These are phyloP conservation scores for Penicillium steckii DNA, from an alignment of 495 filamentous ascomycete species.

Conservation along the genomic window DNA sequence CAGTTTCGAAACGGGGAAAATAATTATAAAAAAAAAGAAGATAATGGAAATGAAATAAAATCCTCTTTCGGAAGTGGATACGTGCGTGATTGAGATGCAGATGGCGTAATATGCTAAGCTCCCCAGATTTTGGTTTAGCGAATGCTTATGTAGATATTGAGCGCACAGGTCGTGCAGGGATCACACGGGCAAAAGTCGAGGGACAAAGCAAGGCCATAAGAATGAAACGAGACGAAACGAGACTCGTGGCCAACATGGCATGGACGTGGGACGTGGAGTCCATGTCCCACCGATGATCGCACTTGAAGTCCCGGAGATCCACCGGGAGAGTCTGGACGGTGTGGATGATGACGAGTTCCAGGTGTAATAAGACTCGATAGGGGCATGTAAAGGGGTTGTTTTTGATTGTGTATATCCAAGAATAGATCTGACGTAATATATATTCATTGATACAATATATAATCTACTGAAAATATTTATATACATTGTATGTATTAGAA, in stretches of 20 bases:
- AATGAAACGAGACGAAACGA: background rate
- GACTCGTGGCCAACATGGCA: background rate
- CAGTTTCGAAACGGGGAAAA: background rate
- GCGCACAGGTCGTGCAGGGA: constrained; percentile 1
- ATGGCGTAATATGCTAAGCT: constrained; percentile 33
- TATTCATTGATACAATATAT: no score
- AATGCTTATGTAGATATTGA: background rate
- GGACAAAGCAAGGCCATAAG: background rate
- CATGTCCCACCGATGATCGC: constrained; percentile 5
- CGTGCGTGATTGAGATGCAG: constrained; percentile 21
- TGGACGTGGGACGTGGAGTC: background rate
- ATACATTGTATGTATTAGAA: no score
- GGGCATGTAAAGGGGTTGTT: background rate
- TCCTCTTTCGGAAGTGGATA: constrained; percentile 5
- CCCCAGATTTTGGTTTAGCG: constrained; percentile 16
- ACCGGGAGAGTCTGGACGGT: background rate
- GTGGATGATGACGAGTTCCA: background rate
- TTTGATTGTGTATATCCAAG: no score
- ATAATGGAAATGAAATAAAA: constrained; percentile 6
- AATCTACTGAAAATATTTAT: no score
- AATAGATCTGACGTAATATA: no score
- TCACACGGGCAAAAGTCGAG: background rate
- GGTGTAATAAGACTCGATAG: no score
- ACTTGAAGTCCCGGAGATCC: background rate
- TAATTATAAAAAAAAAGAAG: constrained; percentile 10